phyloP scores from a whole-genome alignment of 768 basidiomycete genomes.

The Boletus sp. region DNA sequence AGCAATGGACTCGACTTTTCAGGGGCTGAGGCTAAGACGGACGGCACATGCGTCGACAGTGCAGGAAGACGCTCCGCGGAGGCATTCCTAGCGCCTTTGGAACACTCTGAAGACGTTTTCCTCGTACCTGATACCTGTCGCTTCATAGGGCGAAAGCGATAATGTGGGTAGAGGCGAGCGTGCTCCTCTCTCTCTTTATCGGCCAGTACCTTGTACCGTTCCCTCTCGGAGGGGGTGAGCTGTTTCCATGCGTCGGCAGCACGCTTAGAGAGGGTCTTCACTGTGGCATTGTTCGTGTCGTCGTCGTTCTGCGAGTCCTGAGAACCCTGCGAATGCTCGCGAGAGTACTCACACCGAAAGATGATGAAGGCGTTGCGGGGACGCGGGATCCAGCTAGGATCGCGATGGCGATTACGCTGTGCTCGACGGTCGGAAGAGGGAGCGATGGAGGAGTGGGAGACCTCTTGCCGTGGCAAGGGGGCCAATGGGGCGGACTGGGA shows the following conservation, averaged over 20 bases:
- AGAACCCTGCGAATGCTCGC: constrained; percentile 38
- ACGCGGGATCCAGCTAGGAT: constrained; percentile 62
- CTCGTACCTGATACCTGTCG: constrained; percentile 26
- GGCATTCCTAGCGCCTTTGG: not conserved
- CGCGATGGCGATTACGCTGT: constrained; percentile 40
- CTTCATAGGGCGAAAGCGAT: constrained; percentile 60
- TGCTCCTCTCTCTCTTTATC: constrained; percentile 57
- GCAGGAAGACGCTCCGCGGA: constrained; percentile 6
- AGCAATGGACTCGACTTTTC: constrained; percentile 1
- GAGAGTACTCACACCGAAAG: constrained; percentile 66
- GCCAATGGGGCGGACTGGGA: not conserved
- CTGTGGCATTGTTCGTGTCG: constrained; percentile 22
- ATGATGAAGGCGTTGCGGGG: constrained; percentile 73
- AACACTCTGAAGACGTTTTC: constrained; percentile 16
- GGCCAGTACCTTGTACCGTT: constrained; percentile 53
- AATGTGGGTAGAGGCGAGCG: constrained; percentile 55
- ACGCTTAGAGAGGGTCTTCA: constrained; percentile 69
- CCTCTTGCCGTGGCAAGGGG: not conserved
- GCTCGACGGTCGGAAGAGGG: constrained; percentile 42
- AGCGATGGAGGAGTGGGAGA: constrained; percentile 14
- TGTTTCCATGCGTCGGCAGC: constrained; percentile 75
- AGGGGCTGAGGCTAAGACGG: constrained; percentile 13
- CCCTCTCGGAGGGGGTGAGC: constrained; percentile 46
- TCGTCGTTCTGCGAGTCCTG: constrained; percentile 36
- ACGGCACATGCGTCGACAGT: constrained; percentile 6